Evolutionary conservation across 441 rosid genomes (phyloP), one percentile per base, ranked within the genome.

Genomic region (Pelargonium fulgidum): DNA sequence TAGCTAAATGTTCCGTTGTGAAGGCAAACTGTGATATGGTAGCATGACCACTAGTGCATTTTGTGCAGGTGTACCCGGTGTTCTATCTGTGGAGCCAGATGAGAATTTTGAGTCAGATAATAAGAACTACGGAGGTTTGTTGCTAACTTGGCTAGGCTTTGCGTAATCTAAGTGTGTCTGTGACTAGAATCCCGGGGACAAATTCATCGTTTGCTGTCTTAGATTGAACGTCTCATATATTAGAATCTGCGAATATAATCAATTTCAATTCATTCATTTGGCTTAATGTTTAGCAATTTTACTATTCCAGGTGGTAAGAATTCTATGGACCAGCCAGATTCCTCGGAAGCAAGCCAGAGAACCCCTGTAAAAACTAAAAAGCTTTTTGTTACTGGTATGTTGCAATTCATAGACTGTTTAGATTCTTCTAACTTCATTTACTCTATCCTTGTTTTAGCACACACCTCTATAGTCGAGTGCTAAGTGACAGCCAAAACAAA

Each of bases 381-480:
- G 75, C 95, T 91, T 68, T 93, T 93, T 84, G 77, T 93, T 54
- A 89, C 98, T 62, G 98, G 97, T 93, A 85, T 52, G 82, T 44
- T 12, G 33, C 33, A 26, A 2, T 26, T 26, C 33, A 26, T 26
- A 26, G 33, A 26, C 33, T 26, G 33, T 26, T 26, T 26, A 26
- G 0, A 26, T 26, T 26, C 33, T 26, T 26, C 33, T 26, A 26
- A 26, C 33, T 26, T 26, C 33, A 26, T 26, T 26, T 26, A 26
- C 33, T 26, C 33, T 26, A 26, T 26, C 33, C 33, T 26, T 26
- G 33, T 26, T 26, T 26, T 26, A 3, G 33, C 33, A 26, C 33
- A 26, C 3, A 3, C 33, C 33, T 26, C 3, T 26, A 26, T 26
- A 26, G 33, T 26, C 3, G 33, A 26, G 33, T 26, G 33, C 33